A percentile compares a stretch with the other conserved stretches of the same genome.
Conservation (phyloP, 805 yeast species). For the Candida piceae region DNA sequence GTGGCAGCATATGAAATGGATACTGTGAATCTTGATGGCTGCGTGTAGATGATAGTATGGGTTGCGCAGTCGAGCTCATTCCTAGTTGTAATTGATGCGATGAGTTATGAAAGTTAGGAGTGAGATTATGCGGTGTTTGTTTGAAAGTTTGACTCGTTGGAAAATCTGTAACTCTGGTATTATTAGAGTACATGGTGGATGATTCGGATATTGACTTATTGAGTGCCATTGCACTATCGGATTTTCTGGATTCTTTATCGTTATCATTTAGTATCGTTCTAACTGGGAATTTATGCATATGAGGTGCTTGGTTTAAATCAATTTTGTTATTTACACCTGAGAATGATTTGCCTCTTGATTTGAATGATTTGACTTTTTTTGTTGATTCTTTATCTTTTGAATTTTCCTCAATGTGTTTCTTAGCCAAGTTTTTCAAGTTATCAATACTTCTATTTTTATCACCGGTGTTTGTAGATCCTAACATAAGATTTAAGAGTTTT, state of each 20-base stretch:
- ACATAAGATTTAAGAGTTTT: conserved; percentile 17
- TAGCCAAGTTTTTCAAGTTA: conserved; percentile 9
- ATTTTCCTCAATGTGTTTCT: conserved; percentile 1
- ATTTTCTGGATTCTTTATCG: not conserved
- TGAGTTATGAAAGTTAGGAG: too few species aligned
- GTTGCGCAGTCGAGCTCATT: too few species aligned
- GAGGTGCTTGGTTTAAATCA: not conserved
- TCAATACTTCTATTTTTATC: conserved; percentile 7
- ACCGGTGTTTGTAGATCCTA: conserved; percentile 3
- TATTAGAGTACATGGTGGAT: not conserved
- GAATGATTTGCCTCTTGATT: too few species aligned
- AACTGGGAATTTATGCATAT: not conserved
- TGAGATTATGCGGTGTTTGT: not conserved
- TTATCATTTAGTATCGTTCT: not conserved
- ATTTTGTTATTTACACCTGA: too few species aligned
- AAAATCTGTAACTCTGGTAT: not conserved
- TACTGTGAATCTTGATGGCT: not conserved
- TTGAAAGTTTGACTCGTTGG: not conserved
- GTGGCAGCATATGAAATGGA: not conserved
- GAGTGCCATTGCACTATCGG: not conserved
- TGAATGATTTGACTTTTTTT: too few species aligned
- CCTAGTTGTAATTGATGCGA: too few species aligned
- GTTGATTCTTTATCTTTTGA: too few species aligned
- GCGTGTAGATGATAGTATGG: too few species aligned
- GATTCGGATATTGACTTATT: not conserved